Evolutionary conservation across 2,329 filamentous ascomycete species (phyloP).

Genomic region (Alternaria conjuncta): DNA sequence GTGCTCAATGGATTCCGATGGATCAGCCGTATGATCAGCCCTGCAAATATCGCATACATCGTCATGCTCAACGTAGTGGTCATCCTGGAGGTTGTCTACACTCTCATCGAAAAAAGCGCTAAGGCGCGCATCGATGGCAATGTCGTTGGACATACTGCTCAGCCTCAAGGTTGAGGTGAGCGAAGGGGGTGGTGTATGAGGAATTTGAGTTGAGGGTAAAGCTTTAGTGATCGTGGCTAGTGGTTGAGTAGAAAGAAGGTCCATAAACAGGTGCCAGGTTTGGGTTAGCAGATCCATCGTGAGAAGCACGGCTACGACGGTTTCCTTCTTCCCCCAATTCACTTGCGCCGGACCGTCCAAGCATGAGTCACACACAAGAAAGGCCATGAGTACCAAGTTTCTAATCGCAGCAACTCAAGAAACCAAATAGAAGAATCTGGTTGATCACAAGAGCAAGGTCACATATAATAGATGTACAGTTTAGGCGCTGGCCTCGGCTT

Average conservation of each 20-base stretch:
- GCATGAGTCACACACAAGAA: too few relatives aligned
- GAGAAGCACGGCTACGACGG: too few relatives aligned
- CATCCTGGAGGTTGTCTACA: not conserved
- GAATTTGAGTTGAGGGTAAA: not conserved
- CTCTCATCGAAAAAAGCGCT: not conserved
- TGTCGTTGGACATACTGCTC: not conserved
- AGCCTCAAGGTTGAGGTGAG: not conserved
- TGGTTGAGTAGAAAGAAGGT: not conserved
- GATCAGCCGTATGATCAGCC: not conserved
- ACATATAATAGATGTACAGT: too few relatives aligned
- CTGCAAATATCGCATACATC: not conserved
- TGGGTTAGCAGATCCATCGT: too few relatives aligned
- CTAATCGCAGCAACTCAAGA: too few relatives aligned
- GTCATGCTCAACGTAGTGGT: not conserved
- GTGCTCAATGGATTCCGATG: not conserved
- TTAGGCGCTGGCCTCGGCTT: too few relatives aligned
- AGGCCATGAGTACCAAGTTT: too few relatives aligned
- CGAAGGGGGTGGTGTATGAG: not conserved
- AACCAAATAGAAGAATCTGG: too few relatives aligned
- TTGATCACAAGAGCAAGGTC: too few relatives aligned
- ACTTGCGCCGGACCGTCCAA: too few relatives aligned
- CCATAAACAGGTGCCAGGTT: too few relatives aligned
- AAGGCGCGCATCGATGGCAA: not conserved
- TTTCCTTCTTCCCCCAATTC: too few relatives aligned
- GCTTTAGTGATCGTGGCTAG: not conserved